A percentile compares a stretch with the other conserved stretches of the same genome.
phyloP scores from a whole-genome alignment of 768 basidiomycete species.

The Tricholoma sp. region DNA sequence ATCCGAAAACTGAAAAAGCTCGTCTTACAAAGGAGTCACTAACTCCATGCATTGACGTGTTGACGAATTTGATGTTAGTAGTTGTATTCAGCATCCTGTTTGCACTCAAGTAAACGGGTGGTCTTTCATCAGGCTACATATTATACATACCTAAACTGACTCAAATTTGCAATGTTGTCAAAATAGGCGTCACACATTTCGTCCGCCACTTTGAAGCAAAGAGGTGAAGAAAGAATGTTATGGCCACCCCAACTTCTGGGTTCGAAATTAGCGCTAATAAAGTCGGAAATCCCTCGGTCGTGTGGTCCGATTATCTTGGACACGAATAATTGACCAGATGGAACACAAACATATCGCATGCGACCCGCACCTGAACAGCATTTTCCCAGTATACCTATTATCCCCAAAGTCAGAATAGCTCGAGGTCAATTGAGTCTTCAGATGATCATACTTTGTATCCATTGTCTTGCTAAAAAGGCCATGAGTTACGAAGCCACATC shows the following conservation, averaged over 20 bases:
- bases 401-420: constrained; percentile 1
- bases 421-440: background rate
- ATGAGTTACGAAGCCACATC: background rate
- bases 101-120: background rate
- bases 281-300: constrained; percentile 67
- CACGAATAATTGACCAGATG: background rate
- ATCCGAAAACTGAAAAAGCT: constrained; percentile 57
- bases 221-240: constrained; percentile 31
- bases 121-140: background rate
- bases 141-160: constrained; percentile 19
- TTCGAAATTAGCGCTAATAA: constrained; percentile 58
- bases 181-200: constrained; percentile 61
- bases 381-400: constrained; percentile 86
- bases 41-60: constrained; percentile 91
- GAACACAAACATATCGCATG: background rate
- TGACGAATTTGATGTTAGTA: constrained; percentile 57
- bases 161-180: constrained; percentile 27
- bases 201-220: constrained; percentile 53
- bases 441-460: constrained; percentile 65
- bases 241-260: constrained; percentile 41
- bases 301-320: constrained; percentile 79
- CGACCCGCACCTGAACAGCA: constrained; percentile 60
- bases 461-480: constrained; percentile 63
- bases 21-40: constrained; percentile 57
- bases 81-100: constrained; percentile 29